Conservation (phyloP, 495 filamentous ascomycete species). For the Neurospora sp. region DNA sequence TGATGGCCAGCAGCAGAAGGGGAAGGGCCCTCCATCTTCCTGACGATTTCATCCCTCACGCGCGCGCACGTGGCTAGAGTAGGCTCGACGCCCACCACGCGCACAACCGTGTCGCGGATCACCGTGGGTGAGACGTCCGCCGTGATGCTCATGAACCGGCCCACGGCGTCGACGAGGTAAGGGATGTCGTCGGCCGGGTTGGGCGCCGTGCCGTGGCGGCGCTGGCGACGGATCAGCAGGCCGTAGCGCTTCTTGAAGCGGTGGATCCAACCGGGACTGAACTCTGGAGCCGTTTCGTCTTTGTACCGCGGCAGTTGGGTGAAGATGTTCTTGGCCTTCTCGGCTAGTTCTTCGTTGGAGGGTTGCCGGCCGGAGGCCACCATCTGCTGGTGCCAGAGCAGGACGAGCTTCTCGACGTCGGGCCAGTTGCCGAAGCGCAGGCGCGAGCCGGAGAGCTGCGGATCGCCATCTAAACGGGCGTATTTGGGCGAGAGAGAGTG, state of each 20-base stretch:
- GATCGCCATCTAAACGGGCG: conserved; percentile 41
- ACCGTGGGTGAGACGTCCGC: conserved; percentile 36
- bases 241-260: conserved; percentile 46
- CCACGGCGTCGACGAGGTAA: conserved; percentile 39
- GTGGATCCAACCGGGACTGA: conserved; percentile 46
- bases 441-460: conserved; percentile 39
- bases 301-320: conserved; percentile 39
- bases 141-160: conserved; percentile 37
- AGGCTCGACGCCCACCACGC: conserved; percentile 37
- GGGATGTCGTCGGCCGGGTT: conserved; percentile 37
- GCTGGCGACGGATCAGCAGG: conserved; percentile 38
- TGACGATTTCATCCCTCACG: conserved; percentile 39
- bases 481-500: conserved; percentile 44
- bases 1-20: not conserved
- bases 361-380: conserved; percentile 35
- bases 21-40: conserved; percentile 28
- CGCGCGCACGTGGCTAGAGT: conserved; percentile 37
- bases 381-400: conserved; percentile 40
- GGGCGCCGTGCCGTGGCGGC: conserved; percentile 29
- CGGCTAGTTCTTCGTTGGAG: conserved; percentile 42
- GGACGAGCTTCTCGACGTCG: conserved; percentile 44
- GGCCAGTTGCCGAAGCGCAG: conserved; percentile 46
- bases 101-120: conserved; percentile 35
- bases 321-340: conserved; percentile 42
- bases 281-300: conserved; percentile 38